Conservation (phyloP, 768 basidiomycete genomes). For the Lepiota venenata region DNA sequence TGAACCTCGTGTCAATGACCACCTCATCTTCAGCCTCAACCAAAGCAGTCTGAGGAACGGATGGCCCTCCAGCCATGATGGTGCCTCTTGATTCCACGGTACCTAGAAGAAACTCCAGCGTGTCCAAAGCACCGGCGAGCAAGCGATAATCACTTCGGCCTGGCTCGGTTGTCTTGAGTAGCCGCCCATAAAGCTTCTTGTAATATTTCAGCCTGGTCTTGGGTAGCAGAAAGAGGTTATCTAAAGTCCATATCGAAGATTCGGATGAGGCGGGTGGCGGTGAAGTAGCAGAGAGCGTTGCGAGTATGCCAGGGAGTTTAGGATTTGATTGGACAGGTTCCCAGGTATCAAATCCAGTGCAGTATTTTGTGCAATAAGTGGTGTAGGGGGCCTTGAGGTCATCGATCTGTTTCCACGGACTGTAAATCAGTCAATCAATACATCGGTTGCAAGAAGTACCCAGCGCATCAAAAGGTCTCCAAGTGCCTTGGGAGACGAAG, state of each 20-base stretch:
- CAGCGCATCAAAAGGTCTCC: constrained; percentile 97
- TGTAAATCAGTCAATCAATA: constrained; percentile 11
- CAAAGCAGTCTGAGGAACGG: constrained; percentile 15
- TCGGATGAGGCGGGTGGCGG: constrained; percentile 54
- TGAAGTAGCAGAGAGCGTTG: constrained; percentile 59
- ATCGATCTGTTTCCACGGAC: constrained; percentile 62
- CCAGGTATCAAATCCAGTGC: constrained; percentile 81
- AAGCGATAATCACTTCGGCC: constrained; percentile 86
- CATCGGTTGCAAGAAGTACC: constrained; percentile 49
- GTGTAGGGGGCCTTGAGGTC: constrained; percentile 88
- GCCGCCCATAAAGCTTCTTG: constrained; percentile 80
- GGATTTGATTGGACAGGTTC: constrained; percentile 74
- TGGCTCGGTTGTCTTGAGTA: constrained; percentile 83
- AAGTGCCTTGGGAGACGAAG: constrained; percentile 88
- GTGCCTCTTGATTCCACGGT: constrained; percentile 59
- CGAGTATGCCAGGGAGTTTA: constrained; percentile 65
- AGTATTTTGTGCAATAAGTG: constrained; percentile 70
- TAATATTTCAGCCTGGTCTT: constrained; percentile 87
- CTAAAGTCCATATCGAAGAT: constrained; percentile 72
- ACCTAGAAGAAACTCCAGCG: constrained; percentile 69
- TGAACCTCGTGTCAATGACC: constrained; percentile 49
- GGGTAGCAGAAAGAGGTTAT: constrained; percentile 85
- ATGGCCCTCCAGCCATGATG: constrained; percentile 43
- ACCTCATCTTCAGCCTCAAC: constrained; percentile 51
- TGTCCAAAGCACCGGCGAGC: constrained; percentile 75